Base-by-base conservation (phyloP, 352 stramenopile species). In the Saprolegnia parasitica region DNA sequence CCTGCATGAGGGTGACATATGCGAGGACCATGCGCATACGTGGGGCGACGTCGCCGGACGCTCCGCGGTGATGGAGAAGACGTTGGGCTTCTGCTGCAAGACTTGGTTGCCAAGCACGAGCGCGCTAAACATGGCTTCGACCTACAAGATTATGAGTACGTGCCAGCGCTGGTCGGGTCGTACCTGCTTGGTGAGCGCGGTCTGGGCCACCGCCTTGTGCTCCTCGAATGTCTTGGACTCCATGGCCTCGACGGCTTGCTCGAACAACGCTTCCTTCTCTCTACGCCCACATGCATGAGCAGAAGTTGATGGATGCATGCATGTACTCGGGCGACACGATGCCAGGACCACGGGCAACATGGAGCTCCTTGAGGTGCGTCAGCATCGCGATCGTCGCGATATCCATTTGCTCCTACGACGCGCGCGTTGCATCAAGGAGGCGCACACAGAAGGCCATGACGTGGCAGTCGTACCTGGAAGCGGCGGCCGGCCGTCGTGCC, bases 201-300 rank as follows among this genome's bases (percentile, higher is more conserved):
- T 64, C 60, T 93, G 84, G 56, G 91, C 83, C 62, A 84, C 90
- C 46, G 78, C 61, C 72, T 88, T 88, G 68, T 95, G 86, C 73
- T 95, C 76, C 40, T 91, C 84, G 61, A 91, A 93, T 50, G 90
- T 88, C 58, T 88, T 89, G 65, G 78, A 80, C 42, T 88, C 77
- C 72, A 95, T 78, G 35, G 77, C 72, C 45, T 77, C 78, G 39
- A 95, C 84, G 4, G 86, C 86, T 71, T 89, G 72, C 47, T 91
- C 74, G 64, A 95, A 95, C 37, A 95, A 71, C 40, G 90, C 78
- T 37, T 75, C 79, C 42, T 86, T 81, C 8, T 91, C 77, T 70
- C 84, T 95, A 62, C 50, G 62, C 18, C 29, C n/a, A 40, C 16
- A 52, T 40, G 56, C 52, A 56, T 23, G 15, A 26, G 11, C 49